phyloP scores from a whole-genome alignment of 768 basidiomycete genomes.

The Leccinum variicolor region DNA sequence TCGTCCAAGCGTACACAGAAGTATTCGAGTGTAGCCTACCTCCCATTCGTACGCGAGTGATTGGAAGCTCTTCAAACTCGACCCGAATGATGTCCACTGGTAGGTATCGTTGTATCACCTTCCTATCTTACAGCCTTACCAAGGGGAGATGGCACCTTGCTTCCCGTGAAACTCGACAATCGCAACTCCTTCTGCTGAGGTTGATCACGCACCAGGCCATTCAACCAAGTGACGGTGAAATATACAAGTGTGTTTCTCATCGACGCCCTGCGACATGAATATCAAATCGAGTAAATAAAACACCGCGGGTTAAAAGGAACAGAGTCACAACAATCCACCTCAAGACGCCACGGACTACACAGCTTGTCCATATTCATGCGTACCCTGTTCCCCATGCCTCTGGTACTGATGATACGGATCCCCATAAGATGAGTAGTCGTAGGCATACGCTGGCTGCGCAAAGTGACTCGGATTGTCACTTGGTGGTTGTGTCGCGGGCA shows the following conservation, averaged over 20 bases:
- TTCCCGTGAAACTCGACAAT: background rate
- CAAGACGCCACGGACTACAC: slow-evolving; percentile 22
- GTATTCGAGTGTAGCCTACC: background rate
- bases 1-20: background rate
- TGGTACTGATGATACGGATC: slow-evolving; percentile 28
- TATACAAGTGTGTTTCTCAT: slow-evolving; percentile 1
- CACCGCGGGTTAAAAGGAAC: slow-evolving; percentile 16
- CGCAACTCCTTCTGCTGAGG: background rate
- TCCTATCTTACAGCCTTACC: background rate
- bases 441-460: slow-evolving; percentile 19
- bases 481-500: slow-evolving; percentile 32
- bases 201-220: background rate
- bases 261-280: background rate
- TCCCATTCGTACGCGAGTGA: background rate
- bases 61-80: background rate
- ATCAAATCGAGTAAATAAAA: slow-evolving; percentile 28
- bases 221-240: background rate
- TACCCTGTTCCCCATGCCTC: slow-evolving; percentile 27
- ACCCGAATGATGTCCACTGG: background rate
- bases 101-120: background rate
- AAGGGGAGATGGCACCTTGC: background rate
- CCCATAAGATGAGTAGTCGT: slow-evolving; percentile 30
- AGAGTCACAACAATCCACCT: slow-evolving; percentile 15
- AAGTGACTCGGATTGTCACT: slow-evolving; percentile 33
- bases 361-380: slow-evolving; percentile 32